A percentile compares a stretch with the other conserved stretches of the same genome.
Evolutionary conservation across 1,139 yeast genomes (phyloP).

Genomic region (Pichia sp.): DNA sequence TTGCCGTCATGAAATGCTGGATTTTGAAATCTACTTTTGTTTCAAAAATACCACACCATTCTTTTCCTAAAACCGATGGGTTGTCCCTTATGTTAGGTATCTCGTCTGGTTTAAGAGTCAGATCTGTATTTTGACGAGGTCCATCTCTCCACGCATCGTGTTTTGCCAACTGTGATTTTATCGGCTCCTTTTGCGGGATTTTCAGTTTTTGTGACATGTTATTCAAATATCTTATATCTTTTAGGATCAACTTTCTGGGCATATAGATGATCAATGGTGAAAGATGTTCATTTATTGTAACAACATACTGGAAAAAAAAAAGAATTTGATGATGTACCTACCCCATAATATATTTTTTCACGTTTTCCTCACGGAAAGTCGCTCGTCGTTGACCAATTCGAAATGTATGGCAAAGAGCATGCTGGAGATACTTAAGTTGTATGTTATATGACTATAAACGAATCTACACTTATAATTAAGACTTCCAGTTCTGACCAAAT

Average conservation of each 20-base stretch:
- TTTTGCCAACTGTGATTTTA: constrained; percentile 15
- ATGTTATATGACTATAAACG: no score
- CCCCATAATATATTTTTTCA: neutral
- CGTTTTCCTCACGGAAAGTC: neutral
- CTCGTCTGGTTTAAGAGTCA: constrained; percentile 28
- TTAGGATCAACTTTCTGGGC: neutral
- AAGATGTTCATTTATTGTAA: no score
- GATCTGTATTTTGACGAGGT: constrained; percentile 26
- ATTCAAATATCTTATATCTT: neutral
- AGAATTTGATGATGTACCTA: neutral
- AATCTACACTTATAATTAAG: neutral
- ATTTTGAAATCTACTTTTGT: constrained; percentile 43
- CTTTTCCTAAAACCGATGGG: constrained; percentile 53
- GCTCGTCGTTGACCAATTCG: neutral
- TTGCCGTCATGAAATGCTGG: constrained; percentile 66
- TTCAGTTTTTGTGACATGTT: neutral
- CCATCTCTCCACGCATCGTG: constrained; percentile 24
- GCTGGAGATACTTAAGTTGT: no score
- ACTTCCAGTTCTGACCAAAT: constrained; percentile 31
- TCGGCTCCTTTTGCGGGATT: neutral
- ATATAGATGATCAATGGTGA: no score
- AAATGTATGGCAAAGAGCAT: neutral
- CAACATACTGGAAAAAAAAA: neutral
- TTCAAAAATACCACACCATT: constrained; percentile 61
- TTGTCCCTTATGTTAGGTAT: constrained; percentile 34